These are phyloP conservation scores for Tuber indicum DNA, from an alignment of 495 filamentous ascomycete species.

Conservation along the genomic window DNA sequence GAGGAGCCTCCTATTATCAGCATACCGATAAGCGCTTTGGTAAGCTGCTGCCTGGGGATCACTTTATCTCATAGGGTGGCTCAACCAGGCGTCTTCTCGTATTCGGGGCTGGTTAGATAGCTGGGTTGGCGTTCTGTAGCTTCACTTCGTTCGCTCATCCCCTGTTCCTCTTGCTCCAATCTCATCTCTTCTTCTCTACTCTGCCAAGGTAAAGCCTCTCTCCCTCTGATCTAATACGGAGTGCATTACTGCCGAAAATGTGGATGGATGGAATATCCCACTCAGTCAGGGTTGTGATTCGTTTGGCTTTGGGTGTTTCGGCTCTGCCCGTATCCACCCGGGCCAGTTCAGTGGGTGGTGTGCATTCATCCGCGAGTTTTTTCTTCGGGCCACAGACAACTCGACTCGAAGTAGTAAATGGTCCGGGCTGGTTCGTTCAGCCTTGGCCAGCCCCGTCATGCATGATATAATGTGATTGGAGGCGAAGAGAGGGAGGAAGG, in stretches of 20 bases:
- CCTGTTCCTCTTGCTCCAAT: not conserved
- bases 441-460: not conserved
- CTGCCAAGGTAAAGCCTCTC: not conserved
- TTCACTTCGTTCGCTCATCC: not conserved
- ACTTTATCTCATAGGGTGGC: not conserved
- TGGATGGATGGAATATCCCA: not conserved
- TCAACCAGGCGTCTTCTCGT: not conserved
- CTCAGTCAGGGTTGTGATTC: not conserved
- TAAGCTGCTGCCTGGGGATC: not conserved
- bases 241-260: not conserved
- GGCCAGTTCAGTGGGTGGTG: not conserved
- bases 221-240: not conserved
- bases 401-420: not conserved
- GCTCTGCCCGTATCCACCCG: not conserved
- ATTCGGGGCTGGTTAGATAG: not conserved
- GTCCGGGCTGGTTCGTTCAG: not conserved
- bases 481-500: not conserved
- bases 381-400: not conserved
- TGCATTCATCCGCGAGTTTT: not conserved
- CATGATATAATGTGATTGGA: not conserved
- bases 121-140: not conserved
- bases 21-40: not conserved
- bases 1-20: not conserved
- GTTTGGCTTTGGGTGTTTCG: not conserved
- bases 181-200: not conserved